Base-by-base conservation (phyloP, 331 rosid species). In the Quercus lobata region DNA sequence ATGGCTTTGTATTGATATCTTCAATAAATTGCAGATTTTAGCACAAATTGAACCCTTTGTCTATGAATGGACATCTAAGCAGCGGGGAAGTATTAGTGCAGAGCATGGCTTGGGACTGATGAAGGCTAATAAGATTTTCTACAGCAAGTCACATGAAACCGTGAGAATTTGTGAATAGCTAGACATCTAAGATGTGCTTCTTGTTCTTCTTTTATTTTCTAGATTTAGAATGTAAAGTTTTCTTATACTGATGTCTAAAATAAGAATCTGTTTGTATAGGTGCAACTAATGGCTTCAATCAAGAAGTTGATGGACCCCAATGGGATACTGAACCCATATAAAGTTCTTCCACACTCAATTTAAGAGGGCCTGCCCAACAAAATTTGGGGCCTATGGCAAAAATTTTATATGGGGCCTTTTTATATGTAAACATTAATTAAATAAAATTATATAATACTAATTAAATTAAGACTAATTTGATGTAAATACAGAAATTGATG, bases 91-190 rank as follows among this genome's bases (percentile, higher is more conserved):
- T 82, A 91, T 94, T 68, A 92, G 98, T 25, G 97, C 98, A 4
- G 98, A 92, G 79, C 98, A 94, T 73, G 98, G 98, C 69, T 72
- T 94, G 53, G 98, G 98, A 83, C 79, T 92, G 78, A 92, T 92
- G 97, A 94, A 94, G 89, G 97, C 98, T 54, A 89, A 87, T 35
- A 53, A 91, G 82, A 94, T 94, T 78, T 87, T 83, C 81, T 94
- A 94, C 84, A 91, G 93, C 92, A 87, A 94, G 86, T 84, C 94
- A 30, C 78, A 25, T 17, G 89, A 80, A 85, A 85, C 88, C 19
- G 97, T 94, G 82, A 77, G 97, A 82, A 57, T 84, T 19, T 60
- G 32, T 82, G 73, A 41, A 79, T 69, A 54, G 29, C 16, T 68
- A 19, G 4, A 68, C 53, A 63, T 30, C 41, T 27, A 30, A 30